A percentile compares a stretch with the other conserved stretches of the same genome.
These are phyloP conservation scores for Xylariaceae sp. DNA, from an alignment of 2,329 filamentous ascomycete genomes.

Conservation along the genomic window DNA sequence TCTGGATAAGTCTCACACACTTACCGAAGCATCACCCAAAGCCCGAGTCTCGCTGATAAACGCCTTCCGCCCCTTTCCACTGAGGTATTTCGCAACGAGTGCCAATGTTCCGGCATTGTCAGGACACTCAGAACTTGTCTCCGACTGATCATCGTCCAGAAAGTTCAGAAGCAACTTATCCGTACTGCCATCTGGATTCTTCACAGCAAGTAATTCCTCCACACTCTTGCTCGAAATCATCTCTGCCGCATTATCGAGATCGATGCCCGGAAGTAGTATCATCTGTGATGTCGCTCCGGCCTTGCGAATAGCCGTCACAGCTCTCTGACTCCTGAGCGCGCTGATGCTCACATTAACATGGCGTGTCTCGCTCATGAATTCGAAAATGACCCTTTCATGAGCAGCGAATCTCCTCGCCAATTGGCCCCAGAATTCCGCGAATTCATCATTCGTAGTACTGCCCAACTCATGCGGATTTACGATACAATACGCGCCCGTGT, in stretches of 20 bases:
- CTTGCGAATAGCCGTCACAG: slow-evolving; percentile 59
- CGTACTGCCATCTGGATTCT: slow-evolving; percentile 54
- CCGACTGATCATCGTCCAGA: slow-evolving; percentile 53
- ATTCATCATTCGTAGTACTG: slow-evolving; percentile 54
- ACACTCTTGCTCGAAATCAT: slow-evolving; percentile 47
- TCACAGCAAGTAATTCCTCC: slow-evolving; percentile 47
- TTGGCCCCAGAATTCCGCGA: slow-evolving; percentile 53
- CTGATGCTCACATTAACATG: slow-evolving; percentile 52
- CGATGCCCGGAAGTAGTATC: slow-evolving; percentile 60
- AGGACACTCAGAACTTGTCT: slow-evolving; percentile 48
- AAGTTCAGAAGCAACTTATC: slow-evolving; percentile 54
- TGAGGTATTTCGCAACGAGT: slow-evolving; percentile 43
- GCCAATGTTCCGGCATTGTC: slow-evolving; percentile 48
- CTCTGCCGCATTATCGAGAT: slow-evolving; percentile 48
- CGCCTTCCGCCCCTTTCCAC: slow-evolving; percentile 43
- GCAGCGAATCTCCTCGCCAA: slow-evolving; percentile 54
- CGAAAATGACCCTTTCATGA: slow-evolving; percentile 53
- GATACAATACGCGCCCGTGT: slow-evolving; percentile 53
- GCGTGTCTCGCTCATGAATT: slow-evolving; percentile 67
- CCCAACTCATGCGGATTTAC: slow-evolving; percentile 58
- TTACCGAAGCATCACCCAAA: slow-evolving; percentile 37
- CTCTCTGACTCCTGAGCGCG: slow-evolving; percentile 56
- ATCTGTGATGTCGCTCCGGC: slow-evolving; percentile 58
- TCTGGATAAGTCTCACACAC: slow-evolving; percentile 9
- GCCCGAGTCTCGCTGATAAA: slow-evolving; percentile 51